Conservation (phyloP, 805 yeast genomes). For the Starmerella ratchasimensis region DNA sequence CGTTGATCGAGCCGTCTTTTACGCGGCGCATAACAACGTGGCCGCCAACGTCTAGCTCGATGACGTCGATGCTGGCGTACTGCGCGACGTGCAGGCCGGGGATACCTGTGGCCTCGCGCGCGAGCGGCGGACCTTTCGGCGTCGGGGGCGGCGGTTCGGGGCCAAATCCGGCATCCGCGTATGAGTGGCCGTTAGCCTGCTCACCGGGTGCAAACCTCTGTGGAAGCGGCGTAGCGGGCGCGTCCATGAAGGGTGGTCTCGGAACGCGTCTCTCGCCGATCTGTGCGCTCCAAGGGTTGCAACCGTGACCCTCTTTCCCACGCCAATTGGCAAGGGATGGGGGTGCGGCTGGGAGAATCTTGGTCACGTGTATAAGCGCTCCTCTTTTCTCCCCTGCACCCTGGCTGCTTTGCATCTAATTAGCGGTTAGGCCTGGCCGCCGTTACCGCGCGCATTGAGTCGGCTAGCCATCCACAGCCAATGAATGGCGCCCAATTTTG, state of each 20-base stretch:
- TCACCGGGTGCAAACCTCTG: not conserved
- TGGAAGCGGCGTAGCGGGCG: conserved; percentile 1
- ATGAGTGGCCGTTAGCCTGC: not conserved
- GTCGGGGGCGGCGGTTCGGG: conserved; percentile 4
- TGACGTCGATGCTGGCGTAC: conserved; percentile 47
- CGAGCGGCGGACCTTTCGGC: conserved; percentile 13
- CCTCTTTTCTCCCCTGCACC: too few species aligned
- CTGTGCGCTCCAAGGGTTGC: too few species aligned
- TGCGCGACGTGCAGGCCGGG: conserved; percentile 40
- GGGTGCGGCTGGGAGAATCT: too few species aligned
- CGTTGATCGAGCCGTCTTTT: conserved; percentile 52
- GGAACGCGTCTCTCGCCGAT: not conserved
- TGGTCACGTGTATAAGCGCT: too few species aligned
- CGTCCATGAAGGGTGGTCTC: not conserved
- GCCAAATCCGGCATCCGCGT: not conserved
- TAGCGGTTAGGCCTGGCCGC: too few species aligned
- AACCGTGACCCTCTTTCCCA: too few species aligned
- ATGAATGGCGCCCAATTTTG: too few species aligned
- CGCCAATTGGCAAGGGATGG: too few species aligned
- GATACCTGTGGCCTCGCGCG: conserved; percentile 8
- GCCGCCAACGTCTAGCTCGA: conserved; percentile 47
- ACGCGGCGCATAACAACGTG: conserved; percentile 56
- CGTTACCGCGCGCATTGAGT: too few species aligned
- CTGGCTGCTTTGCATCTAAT: too few species aligned
- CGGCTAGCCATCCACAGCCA: too few species aligned